A percentile compares a stretch with the other conserved stretches of the same genome.
Evolutionary conservation across 2,329 filamentous ascomycete genomes (phyloP).

Genomic region (Nothophaeocryptopus gaeumannii): DNA sequence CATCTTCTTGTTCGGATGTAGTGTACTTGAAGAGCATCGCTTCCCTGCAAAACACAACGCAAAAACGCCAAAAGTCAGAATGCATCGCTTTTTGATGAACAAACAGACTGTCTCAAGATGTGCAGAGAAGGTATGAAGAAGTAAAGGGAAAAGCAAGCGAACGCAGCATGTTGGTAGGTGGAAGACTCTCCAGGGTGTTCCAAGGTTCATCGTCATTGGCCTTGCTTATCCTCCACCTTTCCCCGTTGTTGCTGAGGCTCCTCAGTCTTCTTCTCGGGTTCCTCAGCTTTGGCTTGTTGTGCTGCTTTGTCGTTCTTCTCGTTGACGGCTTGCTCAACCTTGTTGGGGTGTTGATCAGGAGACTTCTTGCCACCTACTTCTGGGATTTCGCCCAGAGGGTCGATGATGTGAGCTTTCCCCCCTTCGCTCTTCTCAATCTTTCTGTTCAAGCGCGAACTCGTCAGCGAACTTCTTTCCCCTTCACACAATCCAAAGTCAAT

Average conservation of each 20-base stretch:
- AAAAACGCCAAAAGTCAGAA: conserved; percentile 19
- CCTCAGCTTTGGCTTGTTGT: conserved; percentile 7
- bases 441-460: conserved; percentile 23
- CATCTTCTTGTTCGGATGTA: too few species aligned
- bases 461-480: conserved; percentile 28
- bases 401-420: conserved; percentile 11
- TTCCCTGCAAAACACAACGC: conserved; percentile 14
- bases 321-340: conserved; percentile 4
- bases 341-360: neutral
- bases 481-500: conserved; percentile 14
- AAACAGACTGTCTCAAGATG: conserved; percentile 5
- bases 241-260: conserved; percentile 6
- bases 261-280: conserved; percentile 6
- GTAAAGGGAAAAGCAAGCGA: conserved; percentile 2
- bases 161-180: neutral
- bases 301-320: conserved; percentile 10
- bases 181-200: neutral
- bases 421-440: conserved; percentile 13
- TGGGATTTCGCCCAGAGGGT: conserved; percentile 13
- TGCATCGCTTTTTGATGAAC: conserved; percentile 5
- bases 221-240: conserved; percentile 4
- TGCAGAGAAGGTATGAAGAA: neutral
- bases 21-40: conserved; percentile 4
- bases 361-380: conserved; percentile 17
- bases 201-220: neutral